Evolutionary conservation across 805 yeast genomes (phyloP), one percentile per base, ranked within the genome.

Genomic region (Cephaloascus fragrans): DNA sequence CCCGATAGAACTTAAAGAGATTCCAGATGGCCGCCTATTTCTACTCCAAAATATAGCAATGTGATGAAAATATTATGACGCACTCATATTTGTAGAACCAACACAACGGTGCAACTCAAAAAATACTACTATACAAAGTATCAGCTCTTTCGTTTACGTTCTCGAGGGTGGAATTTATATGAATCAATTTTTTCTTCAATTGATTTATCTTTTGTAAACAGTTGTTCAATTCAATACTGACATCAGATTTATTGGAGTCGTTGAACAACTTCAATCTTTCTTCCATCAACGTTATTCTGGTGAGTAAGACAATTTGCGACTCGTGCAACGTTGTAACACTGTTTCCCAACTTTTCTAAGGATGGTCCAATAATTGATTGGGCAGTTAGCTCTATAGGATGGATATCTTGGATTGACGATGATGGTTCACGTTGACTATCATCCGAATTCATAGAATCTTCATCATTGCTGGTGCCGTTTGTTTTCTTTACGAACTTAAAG

Each of bases 331-430:
- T 68, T 43, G 72, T 71, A 26, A 77, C 61, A 39, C 70, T 71
- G 38, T 69, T 68, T 39, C 72, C 67, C 18, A 77, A 54, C 3
- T 56, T 58, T 33, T 77, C 82, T 6, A 77, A 53, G 2, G 82
- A 70, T 1, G 73, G 71, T 26, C 77, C 77, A 5, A 77, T 49
- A 2, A 77, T 51, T 8, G 75, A 57, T 44, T 77, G 83, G 0
- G 77, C 80, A 2, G 76, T 67, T 20, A 76, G 59, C 43, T 77
- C 84, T 34, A 77, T 66, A 0, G 82, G 80, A 49, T 77, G 83
- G 14, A 76, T 59, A 23, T 70, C 69, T 26, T 23, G 28, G 6
- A 23, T 12, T 8, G 28, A 6, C n/a, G n/a, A n/a, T n/a, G n/a
- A n/a, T n/a, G n/a, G n/a, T n/a, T n/a, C n/a, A n/a, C n/a, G n/a